A percentile compares a stretch with the other conserved stretches of the same genome.
Conservation (phyloP, 768 basidiomycete species). For the Leccinellum rugosiceps region DNA sequence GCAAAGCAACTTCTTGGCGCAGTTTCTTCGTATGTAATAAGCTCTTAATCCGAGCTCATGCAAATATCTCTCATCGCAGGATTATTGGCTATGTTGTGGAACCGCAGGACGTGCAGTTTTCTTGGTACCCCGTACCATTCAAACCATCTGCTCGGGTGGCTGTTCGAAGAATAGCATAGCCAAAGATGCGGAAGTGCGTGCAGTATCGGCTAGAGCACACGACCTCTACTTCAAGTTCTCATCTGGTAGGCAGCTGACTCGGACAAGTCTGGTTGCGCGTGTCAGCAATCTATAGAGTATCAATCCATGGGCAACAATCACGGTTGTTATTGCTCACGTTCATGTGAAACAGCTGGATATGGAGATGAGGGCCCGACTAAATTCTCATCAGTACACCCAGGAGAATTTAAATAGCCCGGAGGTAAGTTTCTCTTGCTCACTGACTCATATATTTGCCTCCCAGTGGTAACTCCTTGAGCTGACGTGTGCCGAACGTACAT, state of each 20-base stretch:
- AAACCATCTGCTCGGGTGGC: background rate
- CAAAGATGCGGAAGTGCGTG: background rate
- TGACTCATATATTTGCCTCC: background rate
- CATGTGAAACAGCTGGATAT: background rate
- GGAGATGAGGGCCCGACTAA: background rate
- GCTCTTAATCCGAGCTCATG: background rate
- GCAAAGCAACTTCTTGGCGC: background rate
- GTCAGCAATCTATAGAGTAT: background rate
- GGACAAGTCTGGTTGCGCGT: background rate
- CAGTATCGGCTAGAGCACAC: background rate
- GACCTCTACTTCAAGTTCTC: background rate
- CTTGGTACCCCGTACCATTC: background rate
- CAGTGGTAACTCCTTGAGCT: background rate
- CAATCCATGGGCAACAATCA: background rate
- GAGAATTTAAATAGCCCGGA: background rate
- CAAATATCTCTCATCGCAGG: background rate
- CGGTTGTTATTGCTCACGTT: background rate
- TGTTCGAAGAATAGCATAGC: background rate
- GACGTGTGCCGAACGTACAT: background rate
- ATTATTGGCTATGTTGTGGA: background rate
- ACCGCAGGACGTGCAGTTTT: background rate
- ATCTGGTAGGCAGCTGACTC: background rate
- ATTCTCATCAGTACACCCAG: background rate
- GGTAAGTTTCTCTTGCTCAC: no score
- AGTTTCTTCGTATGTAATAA: background rate